Evolutionary conservation across 148 eudicot genomes (phyloP).

Genomic region (Pouteria glomerata): DNA sequence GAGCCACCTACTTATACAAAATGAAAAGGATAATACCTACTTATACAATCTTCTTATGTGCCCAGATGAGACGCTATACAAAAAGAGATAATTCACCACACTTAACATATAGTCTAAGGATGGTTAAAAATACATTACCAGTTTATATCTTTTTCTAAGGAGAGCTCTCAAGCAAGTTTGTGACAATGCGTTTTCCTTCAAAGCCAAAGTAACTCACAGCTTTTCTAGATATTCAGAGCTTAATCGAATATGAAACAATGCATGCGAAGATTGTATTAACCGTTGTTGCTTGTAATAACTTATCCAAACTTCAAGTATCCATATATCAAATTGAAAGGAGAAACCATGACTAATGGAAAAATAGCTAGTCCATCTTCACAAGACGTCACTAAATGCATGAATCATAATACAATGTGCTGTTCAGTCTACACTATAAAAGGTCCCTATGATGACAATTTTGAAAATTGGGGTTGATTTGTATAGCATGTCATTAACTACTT

Average conservation of each 20-base stretch:
- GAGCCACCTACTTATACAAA: too few relatives aligned
- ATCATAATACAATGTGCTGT: not conserved
- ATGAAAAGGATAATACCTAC: too few relatives aligned
- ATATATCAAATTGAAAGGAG: not conserved
- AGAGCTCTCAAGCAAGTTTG: conserved; percentile 48
- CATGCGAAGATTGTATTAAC: too few relatives aligned
- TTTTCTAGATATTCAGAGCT: conserved; percentile 23
- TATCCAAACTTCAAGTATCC: too few relatives aligned
- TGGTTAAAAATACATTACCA: conserved; percentile 32
- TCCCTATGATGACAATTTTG: not conserved
- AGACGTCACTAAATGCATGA: not conserved
- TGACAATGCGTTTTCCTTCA: conserved; percentile 30
- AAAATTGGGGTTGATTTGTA: not conserved
- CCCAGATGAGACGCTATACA: too few relatives aligned
- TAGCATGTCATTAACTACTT: not conserved
- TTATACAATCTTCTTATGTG: too few relatives aligned
- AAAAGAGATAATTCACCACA: too few relatives aligned
- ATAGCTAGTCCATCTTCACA: not conserved
- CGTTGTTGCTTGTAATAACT: too few relatives aligned
- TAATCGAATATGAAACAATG: too few relatives aligned
- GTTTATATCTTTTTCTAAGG: conserved; percentile 35
- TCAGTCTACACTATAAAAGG: not conserved
- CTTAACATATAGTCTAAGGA: conserved; percentile 8
- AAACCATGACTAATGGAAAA: not conserved
- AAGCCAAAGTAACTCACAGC: conserved; percentile 21